Base-by-base conservation (phyloP, 2,329 filamentous ascomycete species). In the Fusarium sarcochroum region DNA sequence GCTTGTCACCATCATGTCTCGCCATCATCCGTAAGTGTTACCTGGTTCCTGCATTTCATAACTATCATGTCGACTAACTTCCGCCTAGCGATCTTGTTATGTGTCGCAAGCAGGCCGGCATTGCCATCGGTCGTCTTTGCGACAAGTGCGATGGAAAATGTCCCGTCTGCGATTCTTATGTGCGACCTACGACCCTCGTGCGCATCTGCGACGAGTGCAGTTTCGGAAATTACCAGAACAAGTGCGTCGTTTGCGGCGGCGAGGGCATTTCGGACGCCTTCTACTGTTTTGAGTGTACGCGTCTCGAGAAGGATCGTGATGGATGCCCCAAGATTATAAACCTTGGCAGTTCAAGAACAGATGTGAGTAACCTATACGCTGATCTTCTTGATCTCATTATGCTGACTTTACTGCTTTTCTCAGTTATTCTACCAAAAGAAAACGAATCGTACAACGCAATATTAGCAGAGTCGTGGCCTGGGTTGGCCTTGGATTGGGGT, bases 71-170 rank as follows among this genome's bases (percentile, higher is more conserved):
- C 9, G 25, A 58, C 80, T 79, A 73, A 80, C 75, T 37, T 21
- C 40, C 37, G 30, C 15, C 6, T 46, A 93, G 91, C 81, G 96
- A 99, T 86, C 91, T 99, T 73, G 96, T 99, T 76, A 98, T 98
- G 95, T 99, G 96, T 89, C 94, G 95, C 85, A 99, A 99, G 85
- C 95, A 97, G 81, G 87, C 95, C 64, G 96, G 96, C 83, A 98
- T 98, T 80, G 93, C 94, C 76, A 97, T 99, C 87, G 96, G 96
- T 79, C 94, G 96, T 58, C 93, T 99, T 78, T 99, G 96, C 87
- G 96, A 99, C 85, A 99, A 99, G 84, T 99, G 96, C 86, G 96
- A 99, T 84, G 96, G 96, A 81, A 99, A 99, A 85, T 99, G 96
- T 77, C 96, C 96, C 71, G 94, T 99, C 65, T 99, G 96, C 89